Base-by-base conservation (phyloP, 225 moss, liverwort and hornwort genomes). In the Antitrichia curtipendula region DNA sequence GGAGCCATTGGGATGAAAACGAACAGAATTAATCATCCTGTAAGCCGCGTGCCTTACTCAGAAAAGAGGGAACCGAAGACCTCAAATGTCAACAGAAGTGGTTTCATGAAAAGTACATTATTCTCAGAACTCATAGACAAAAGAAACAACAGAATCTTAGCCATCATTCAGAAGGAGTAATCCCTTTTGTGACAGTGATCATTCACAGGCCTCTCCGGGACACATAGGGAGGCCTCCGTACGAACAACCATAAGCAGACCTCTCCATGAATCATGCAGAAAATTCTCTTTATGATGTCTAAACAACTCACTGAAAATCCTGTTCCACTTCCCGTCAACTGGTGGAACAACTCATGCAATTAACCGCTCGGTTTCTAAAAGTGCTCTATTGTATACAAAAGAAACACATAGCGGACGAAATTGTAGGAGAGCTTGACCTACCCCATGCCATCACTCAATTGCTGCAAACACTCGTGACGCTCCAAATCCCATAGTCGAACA, bases 401-500 rank as follows among this genome's bases (percentile, higher is more conserved):
- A n/a, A n/a, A n/a, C n/a, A n/a, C n/a, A n/a, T n/a, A n/a, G n/a
- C n/a, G n/a, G n/a, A n/a, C 19, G 27, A 75, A 86, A 41, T n/a
- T 71, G 64, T 71, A 36, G 60, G 49, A 66, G 82, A 75, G 45
- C 69, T 85, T n/a, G 79, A 83, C 89, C 68, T 77, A 96, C 98
- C 97, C 97, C 82, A 97, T 90, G 29, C 96, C 95, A 88, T 99
- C 99, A 62, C 86, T 87, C 86, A 97, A 96, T 81, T 95, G 94
- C 64, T 94, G 92, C 64, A 96, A 88, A 86, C 96, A 97, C 83
- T 97, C 91, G 52, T 94, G 97, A 53, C 90, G 93, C 91, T 96
- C 99, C 75, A 96, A 85, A 86, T 99, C 95, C 99, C 99, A 97
- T 23, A 99, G 60, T 71, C 99, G 86, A 81, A 97, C 91, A 73